Conservation (phyloP, 2,329 filamentous ascomycete genomes). For the Ophiostoma novo-ulmi region DNA sequence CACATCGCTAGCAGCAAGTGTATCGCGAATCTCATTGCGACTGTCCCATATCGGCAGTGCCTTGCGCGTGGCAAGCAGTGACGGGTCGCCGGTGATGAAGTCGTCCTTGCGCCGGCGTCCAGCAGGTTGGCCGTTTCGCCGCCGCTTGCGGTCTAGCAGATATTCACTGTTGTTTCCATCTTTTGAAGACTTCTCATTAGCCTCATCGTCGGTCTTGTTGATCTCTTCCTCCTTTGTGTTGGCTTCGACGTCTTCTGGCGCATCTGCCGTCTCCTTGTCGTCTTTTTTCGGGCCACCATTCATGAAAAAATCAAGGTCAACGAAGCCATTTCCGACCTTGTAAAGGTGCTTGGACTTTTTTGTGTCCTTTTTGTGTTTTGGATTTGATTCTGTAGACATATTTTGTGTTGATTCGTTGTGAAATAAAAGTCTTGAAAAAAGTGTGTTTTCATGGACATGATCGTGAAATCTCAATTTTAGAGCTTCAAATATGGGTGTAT, state of each 20-base stretch:
- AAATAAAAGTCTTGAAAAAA: not conserved
- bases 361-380: slow-evolving; percentile 20
- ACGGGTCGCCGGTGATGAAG: slow-evolving; percentile 21
- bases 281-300: slow-evolving; percentile 17
- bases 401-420: slow-evolving; percentile 9
- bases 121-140: slow-evolving; percentile 6
- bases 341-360: slow-evolving; percentile 21
- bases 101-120: not conserved
- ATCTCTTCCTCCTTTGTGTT: not conserved
- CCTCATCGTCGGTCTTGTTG: not conserved
- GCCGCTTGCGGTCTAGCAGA: slow-evolving; percentile 16
- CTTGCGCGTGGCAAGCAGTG: slow-evolving; percentile 48
- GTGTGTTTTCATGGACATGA: not conserved
- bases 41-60: slow-evolving; percentile 76
- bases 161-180: not conserved
- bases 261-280: slow-evolving; percentile 4
- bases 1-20: slow-evolving; percentile 50
- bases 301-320: slow-evolving; percentile 24
- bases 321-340: slow-evolving; percentile 23
- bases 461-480: slow-evolving; percentile 10
- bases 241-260: not conserved
- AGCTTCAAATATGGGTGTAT: not conserved
- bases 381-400: slow-evolving; percentile 20
- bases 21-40: slow-evolving; percentile 61
- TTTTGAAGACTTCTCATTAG: not conserved